Evolutionary conservation across 2,329 filamentous ascomycete species (phyloP).

Genomic region (Acarospora socialis): DNA sequence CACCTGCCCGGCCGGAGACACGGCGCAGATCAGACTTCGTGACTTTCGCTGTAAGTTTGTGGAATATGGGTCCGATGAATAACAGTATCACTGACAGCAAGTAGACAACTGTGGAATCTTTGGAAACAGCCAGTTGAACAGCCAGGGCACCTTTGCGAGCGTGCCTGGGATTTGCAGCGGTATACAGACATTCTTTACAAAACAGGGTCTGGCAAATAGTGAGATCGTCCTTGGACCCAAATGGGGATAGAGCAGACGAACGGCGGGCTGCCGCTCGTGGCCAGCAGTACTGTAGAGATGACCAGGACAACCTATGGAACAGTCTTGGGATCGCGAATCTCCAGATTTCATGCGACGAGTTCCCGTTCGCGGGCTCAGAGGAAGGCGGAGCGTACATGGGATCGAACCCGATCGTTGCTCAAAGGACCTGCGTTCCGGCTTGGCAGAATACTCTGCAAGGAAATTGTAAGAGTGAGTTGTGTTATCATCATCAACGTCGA

Average conservation of each 20-base stretch:
- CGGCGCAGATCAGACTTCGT: slow-evolving; percentile 4
- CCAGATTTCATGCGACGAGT: slow-evolving; percentile 4
- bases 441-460: slow-evolving; percentile 6
- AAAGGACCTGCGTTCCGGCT: slow-evolving; percentile 6
- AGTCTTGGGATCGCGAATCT: slow-evolving; percentile 1
- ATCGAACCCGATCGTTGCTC: not conserved
- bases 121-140: slow-evolving; percentile 1
- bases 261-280: slow-evolving; percentile 3
- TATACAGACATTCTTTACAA: slow-evolving; percentile 3
- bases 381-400: slow-evolving; percentile 2
- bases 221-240: slow-evolving; percentile 2
- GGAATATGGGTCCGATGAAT: too few relatives aligned
- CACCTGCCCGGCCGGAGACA: slow-evolving; percentile 4
- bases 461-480: slow-evolving; percentile 8
- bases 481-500: not conserved
- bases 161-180: slow-evolving; percentile 3
- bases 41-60: slow-evolving; percentile 6
- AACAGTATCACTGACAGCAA: slow-evolving; percentile 1
- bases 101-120: slow-evolving; percentile 5
- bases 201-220: slow-evolving; percentile 2
- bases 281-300: not conserved
- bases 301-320: not conserved
- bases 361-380: slow-evolving; percentile 4
- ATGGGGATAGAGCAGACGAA: not conserved
- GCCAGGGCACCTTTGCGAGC: too few relatives aligned